Evolutionary conservation across 2,329 filamentous ascomycete species (phyloP).

Genomic region (Diaporthe destruens): DNA sequence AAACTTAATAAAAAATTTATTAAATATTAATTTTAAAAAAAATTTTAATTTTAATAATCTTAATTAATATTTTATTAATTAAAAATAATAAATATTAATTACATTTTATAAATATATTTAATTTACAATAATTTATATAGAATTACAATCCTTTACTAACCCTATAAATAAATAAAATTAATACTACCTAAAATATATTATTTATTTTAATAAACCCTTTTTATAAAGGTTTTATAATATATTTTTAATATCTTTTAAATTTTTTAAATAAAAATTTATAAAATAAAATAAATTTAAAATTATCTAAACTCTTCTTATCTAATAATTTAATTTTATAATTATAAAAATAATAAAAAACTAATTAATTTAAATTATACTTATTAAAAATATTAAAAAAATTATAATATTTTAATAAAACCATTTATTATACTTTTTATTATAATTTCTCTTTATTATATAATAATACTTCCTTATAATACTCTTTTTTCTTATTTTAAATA

Average conservation of each 20-base stretch:
- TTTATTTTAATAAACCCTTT: not conserved
- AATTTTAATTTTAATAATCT: not conserved
- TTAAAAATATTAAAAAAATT: not conserved
- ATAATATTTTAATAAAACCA: not conserved
- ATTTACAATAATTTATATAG: constrained; percentile 9
- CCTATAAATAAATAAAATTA: not conserved
- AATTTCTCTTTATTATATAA: not conserved
- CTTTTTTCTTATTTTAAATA: not conserved
- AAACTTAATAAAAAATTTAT: not conserved
- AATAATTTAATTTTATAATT: not conserved
- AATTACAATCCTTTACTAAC: not conserved
- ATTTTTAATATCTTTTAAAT: not conserved
- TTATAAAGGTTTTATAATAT: too few species aligned
- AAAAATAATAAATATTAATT: not conserved
- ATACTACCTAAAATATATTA: not conserved
- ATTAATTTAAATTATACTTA: not conserved
- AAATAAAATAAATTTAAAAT: not conserved
- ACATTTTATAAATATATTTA: not conserved
- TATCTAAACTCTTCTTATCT: not conserved
- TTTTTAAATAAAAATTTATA: not conserved
- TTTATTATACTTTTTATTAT: not conserved
- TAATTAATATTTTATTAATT: not conserved
- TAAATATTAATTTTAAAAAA: constrained; percentile 1
- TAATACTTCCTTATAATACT: not conserved
- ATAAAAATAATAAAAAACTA: not conserved